A percentile compares a stretch with the other conserved stretches of the same genome.
Evolutionary conservation across 2,329 filamentous ascomycete species (phyloP).

Genomic region (Aphanoascus verrucosus): DNA sequence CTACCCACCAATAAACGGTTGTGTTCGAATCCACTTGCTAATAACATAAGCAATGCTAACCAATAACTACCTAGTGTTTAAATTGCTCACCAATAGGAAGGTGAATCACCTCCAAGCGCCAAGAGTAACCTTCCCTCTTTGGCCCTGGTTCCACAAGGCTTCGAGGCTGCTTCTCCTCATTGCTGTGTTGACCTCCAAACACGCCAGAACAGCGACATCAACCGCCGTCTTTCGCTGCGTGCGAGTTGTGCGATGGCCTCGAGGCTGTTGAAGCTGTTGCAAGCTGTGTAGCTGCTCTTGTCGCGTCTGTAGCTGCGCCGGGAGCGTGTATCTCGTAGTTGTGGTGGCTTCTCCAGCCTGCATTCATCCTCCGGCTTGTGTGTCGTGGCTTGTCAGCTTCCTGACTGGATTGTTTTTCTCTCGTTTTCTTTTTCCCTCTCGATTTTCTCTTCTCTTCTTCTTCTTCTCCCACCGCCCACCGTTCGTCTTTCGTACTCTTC

Average conservation of each 20-base stretch:
- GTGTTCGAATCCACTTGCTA: no score
- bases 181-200: constrained; percentile 11
- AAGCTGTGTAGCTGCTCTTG: no score
- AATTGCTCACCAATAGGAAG: no score
- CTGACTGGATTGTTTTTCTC: constrained; percentile 14
- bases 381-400: constrained; percentile 10
- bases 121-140: neutral
- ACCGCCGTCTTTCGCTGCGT: neutral
- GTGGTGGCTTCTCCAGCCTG: no score
- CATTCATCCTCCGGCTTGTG: neutral
- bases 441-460: constrained; percentile 17
- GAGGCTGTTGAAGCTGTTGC: no score
- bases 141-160: neutral
- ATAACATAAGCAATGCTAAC: no score
- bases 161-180: neutral
- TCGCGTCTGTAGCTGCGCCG: no score
- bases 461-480: constrained; percentile 16
- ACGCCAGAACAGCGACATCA: no score
- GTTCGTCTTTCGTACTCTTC: neutral
- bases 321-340: no score
- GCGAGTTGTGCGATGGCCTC: constrained; percentile 13
- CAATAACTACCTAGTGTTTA: no score
- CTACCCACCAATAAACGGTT: neutral
- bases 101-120: neutral
- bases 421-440: constrained; percentile 18